A percentile compares a stretch with the other conserved stretches of the same genome.
Conservation (phyloP, 1,284 basidiomycete genomes). For the Microbotryum intermedium region DNA sequence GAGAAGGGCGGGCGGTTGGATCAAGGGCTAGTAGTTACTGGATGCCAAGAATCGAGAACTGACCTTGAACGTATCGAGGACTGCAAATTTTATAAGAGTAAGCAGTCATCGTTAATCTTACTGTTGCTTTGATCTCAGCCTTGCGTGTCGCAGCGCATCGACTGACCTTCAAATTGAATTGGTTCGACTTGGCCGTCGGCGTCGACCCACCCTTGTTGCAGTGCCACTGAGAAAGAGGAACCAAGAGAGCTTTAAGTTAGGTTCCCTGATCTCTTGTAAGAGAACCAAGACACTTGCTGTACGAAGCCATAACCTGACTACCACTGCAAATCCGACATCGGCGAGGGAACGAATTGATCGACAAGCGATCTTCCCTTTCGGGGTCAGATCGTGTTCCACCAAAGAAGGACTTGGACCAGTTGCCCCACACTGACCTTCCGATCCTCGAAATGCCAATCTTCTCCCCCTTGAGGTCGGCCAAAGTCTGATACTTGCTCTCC, state of each 20-base stretch:
- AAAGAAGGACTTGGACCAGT: background rate
- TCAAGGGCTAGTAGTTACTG: background rate
- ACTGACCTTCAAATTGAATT: slow-evolving; percentile 65
- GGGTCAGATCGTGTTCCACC: background rate
- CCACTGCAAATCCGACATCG: slow-evolving; percentile 47
- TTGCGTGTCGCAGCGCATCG: background rate
- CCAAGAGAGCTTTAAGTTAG: too few species aligned
- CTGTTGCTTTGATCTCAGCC: background rate
- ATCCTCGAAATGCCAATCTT: slow-evolving; percentile 81
- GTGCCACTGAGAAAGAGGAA: slow-evolving; percentile 48
- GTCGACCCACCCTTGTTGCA: slow-evolving; percentile 67
- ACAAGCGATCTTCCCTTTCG: background rate
- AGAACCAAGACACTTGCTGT: slow-evolving; percentile 44
- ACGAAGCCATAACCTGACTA: slow-evolving; percentile 87
- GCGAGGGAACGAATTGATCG: background rate
- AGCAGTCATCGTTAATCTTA: background rate
- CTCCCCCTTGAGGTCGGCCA: slow-evolving; percentile 68
- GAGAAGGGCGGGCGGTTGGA: background rate
- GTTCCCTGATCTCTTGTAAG: too few species aligned
- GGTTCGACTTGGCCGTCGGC: slow-evolving; percentile 41
- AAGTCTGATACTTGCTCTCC: slow-evolving; percentile 58
- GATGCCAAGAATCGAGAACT: background rate
- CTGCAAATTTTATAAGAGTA: slow-evolving; percentile 41
- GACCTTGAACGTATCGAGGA: slow-evolving; percentile 72
- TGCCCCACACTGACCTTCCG: slow-evolving; percentile 54